These are phyloP conservation scores for Leersia perrieri DNA, from an alignment of 176 grass and related monocot species.

Conservation along the genomic window DNA sequence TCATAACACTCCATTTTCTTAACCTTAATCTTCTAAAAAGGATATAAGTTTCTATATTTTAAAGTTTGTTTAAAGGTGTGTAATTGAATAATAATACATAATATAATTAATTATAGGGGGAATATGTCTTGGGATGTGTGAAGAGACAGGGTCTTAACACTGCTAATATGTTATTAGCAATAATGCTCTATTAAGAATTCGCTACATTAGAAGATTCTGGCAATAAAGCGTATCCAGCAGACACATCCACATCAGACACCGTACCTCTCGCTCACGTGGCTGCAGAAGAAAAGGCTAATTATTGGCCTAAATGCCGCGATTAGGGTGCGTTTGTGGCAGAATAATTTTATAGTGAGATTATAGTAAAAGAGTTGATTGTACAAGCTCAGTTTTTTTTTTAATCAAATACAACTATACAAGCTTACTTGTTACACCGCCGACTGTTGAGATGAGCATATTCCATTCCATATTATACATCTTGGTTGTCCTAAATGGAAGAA, in stretches of 20 bases:
- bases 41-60: too few species aligned
- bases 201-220: neutral
- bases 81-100: neutral
- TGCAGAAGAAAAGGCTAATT: conserved; percentile 18
- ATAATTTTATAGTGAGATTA: too few species aligned
- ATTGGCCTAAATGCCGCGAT: neutral
- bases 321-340: neutral
- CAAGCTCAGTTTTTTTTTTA: too few species aligned
- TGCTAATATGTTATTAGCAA: neutral
- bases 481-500: too few species aligned
- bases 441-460: too few species aligned
- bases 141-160: neutral
- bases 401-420: too few species aligned
- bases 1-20: too few species aligned
- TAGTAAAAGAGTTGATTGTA: too few species aligned
- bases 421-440: too few species aligned
- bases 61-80: conserved; percentile 22
- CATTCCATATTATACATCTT: too few species aligned
- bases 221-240: neutral
- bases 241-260: neutral
- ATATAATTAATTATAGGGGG: neutral
- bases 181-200: conserved; percentile 28
- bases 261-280: conserved; percentile 27
- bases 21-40: too few species aligned
- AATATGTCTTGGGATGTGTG: conserved; percentile 25